Percentiles rank a stretch among this genome's conserved stretches.
These are phyloP conservation scores for Nepenthes alata DNA, from an alignment of 179 eudicot species.

Conservation along the genomic window DNA sequence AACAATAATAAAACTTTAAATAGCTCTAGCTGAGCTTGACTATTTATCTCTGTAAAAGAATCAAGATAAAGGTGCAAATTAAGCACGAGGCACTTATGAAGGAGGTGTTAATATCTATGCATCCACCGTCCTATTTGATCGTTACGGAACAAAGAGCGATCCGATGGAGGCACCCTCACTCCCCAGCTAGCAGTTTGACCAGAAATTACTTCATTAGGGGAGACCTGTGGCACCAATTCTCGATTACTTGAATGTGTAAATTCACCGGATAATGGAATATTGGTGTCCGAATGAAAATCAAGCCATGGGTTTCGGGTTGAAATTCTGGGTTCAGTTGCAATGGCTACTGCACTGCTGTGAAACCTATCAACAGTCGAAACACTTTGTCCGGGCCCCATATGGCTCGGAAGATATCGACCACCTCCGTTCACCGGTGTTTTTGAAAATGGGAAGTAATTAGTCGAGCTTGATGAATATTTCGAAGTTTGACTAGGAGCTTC, in stretches of 20 bases:
- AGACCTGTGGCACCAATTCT: slow-evolving; percentile 5
- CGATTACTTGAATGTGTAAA: slow-evolving; percentile 9
- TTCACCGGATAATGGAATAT: slow-evolving; percentile 16
- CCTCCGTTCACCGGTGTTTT: slow-evolving; percentile 8
- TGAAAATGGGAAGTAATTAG: slow-evolving; percentile 12
- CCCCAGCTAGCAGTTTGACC: slow-evolving; percentile 14
- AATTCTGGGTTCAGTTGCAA: slow-evolving; percentile 6
- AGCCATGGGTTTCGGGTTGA: slow-evolving; percentile 10
- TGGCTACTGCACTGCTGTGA: slow-evolving; percentile 4
- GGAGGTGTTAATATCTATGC: slow-evolving; percentile 13
- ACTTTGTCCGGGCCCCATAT: slow-evolving; percentile 18
- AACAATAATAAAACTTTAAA: background rate
- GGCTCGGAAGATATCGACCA: slow-evolving; percentile 15
- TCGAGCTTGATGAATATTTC: slow-evolving; percentile 14
- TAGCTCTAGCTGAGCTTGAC: background rate
- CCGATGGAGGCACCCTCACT: slow-evolving; percentile 16
- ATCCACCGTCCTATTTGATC: slow-evolving; percentile 15
- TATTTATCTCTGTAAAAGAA: background rate
- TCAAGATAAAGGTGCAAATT: background rate
- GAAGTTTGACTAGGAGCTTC: slow-evolving; percentile 23
- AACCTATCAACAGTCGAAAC: slow-evolving; percentile 9
- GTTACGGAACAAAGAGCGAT: slow-evolving; percentile 10
- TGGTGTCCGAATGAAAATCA: slow-evolving; percentile 18
- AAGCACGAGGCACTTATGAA: background rate
- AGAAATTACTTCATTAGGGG: slow-evolving; percentile 9